Base-by-base conservation (phyloP, 1,284 basidiomycete species). In the Paramarasmius palmivorus region DNA sequence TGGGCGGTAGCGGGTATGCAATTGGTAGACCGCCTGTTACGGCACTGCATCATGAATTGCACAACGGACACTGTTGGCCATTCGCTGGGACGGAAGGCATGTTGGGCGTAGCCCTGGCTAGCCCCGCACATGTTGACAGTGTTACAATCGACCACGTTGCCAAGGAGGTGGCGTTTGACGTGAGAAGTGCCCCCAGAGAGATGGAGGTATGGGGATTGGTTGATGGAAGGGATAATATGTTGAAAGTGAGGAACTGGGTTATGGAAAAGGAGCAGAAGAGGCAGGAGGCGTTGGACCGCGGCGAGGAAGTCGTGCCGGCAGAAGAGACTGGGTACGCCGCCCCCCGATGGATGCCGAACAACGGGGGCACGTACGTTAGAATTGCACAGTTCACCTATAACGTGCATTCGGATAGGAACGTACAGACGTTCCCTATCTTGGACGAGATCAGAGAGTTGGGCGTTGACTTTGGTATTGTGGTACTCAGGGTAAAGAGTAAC, bases 51-150 rank as follows among this genome's bases (percentile, higher is more conserved):
- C 90, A 92, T 54, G 91, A 94, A 58, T 78, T 77, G 22, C 80
- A 88, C 51, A 84, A 85, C 22, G 95, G 96, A 2, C 83, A 88
- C 58, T 99, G 95, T 71, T 99, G 95, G 95, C 91, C 96, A 2
- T 93, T 98, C 71, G 73, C 72, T 2, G 95, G 95, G 0, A 64
- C 75, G 5, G 68, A 81, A 44, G 96, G 95, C 2, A 87, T 91
- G 63, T 73, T 98, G 1, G 94, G 91, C 4, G 85, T 99, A 39
- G 76, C 79, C 46, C 83, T 98, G 17, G 84, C 88, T 1, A 77
- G 81, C 4, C 83, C 84, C 2, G 81, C 86, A 7, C 76, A 81
- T 50, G 80, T 95, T 38, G 81, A 83, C 2, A 89, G 92, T 58
- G 72, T 98, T 52, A 92, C 91, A 10, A 81, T 98, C 59, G 95